Percentiles rank a stretch among this genome's conserved stretches.
These are phyloP conservation scores for Zymoseptoria tritici DNA, from an alignment of 2,329 filamentous ascomycete species.

Conservation along the genomic window DNA sequence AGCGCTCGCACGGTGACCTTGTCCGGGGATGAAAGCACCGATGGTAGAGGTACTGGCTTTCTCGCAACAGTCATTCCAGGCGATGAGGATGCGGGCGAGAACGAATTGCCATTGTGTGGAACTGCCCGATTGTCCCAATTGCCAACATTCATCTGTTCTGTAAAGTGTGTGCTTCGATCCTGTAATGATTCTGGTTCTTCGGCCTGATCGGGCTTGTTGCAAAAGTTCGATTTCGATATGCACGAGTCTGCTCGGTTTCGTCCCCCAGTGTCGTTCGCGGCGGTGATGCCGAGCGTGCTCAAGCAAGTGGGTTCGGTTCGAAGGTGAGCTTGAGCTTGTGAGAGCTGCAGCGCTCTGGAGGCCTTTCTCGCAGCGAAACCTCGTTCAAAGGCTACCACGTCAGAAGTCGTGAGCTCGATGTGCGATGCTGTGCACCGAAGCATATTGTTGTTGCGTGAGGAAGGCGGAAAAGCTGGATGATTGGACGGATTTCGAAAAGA, in stretches of 20 bases:
- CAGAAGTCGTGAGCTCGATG: conserved; percentile 23
- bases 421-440: conserved; percentile 24
- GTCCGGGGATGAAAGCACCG: background rate
- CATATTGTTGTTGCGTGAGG: conserved; percentile 13
- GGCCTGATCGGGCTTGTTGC: background rate
- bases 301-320: too few species aligned
- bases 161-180: background rate
- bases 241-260: conserved; percentile 13
- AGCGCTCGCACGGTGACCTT: too few species aligned
- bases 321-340: too few species aligned
- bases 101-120: background rate
- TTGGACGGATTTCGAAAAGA: background rate
- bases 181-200: background rate
- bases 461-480: background rate
- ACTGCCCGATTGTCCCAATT: background rate
- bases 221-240: conserved; percentile 13
- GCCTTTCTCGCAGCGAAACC: conserved; percentile 15
- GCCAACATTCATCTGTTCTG: background rate
- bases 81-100: background rate
- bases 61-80: background rate
- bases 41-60: background rate
- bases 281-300: too few species aligned
- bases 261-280: conserved; percentile 16
- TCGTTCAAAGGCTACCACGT: conserved; percentile 22
- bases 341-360: conserved; percentile 2